Base-by-base conservation (phyloP, 345 rosid genomes). In the Citrus trifoliata region DNA sequence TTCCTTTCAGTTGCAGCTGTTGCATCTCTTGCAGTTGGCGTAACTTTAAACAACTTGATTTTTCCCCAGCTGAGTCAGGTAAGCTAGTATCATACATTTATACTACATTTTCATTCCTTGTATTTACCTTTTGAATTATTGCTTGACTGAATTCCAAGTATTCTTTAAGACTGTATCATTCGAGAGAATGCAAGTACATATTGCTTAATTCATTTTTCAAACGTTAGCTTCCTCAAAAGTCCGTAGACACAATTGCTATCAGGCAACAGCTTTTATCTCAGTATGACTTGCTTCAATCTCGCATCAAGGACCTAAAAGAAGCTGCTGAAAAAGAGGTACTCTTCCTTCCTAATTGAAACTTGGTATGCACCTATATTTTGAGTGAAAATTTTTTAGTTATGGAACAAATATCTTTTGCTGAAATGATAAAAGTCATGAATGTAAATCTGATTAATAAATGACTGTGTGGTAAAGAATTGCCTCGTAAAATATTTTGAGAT, bases 221-320 rank as follows among this genome's bases (percentile, higher is more conserved):
- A 63, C 86, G 83, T 53, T 92, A 96, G 98, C 93, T 96, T 70
- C 97, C 97, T 82, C 97, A 91, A 70, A 85, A 82, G 56, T 89
- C 93, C 35, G 97, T 86, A 40, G 99, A 91, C 74, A 89, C 77
- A 70, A 76, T 86, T 24, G 87, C 90, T 62, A 88, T 91, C 80
- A 95, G 83, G 73, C 99, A 96, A 85, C 89, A 91, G 79, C 97
- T 96, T 59, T 86, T 96, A 64, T 90, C 97, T 78, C 99, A 93
- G 70, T 92, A 96, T 83, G 93, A 93, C 76, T 66, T 93, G 21
- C 88, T 93, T 82, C 98, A 93, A 84, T 88, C 91, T 82, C 98
- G 98, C 73, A 90, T 96, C 83, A 85, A 84, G 87, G 91, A 90
- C 81, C 88, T 96, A 32, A 94, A 90, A 82, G 90, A 90, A 82